Percentiles rank a stretch among this genome's conserved stretches.
phyloP scores from a whole-genome alignment of 768 basidiomycete species.

The Megacollybia marginata region DNA sequence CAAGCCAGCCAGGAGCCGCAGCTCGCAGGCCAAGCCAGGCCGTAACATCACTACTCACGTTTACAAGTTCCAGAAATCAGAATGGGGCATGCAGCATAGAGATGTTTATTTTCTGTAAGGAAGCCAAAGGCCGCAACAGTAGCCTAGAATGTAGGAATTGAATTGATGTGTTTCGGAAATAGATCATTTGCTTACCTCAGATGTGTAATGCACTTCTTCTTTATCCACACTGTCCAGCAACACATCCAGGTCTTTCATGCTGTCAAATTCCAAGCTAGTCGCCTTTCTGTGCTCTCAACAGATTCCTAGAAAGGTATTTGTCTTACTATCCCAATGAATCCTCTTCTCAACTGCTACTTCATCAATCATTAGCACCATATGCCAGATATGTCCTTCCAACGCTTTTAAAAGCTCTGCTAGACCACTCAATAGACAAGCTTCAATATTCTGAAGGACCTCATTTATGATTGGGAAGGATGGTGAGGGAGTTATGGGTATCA shows the following conservation, averaged over 20 bases:
- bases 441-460: neutral
- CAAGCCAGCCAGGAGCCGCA: too few species aligned
- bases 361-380: slow-evolving; percentile 1
- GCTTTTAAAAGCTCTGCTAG: neutral
- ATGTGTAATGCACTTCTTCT: neutral
- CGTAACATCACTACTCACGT: too few species aligned
- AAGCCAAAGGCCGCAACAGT: neutral
- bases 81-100: slow-evolving; percentile 18
- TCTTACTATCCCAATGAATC: slow-evolving; percentile 9
- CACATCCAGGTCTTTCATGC: neutral
- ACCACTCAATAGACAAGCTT: neutral
- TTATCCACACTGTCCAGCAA: neutral
- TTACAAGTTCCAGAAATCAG: slow-evolving; percentile 24
- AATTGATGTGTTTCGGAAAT: slow-evolving; percentile 3
- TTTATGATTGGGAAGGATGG: neutral
- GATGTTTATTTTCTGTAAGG: slow-evolving; percentile 13
- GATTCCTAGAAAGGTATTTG: slow-evolving; percentile 6
- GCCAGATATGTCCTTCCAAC: slow-evolving; percentile 1
- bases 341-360: slow-evolving; percentile 3
- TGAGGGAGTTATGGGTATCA: neutral
- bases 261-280: neutral
- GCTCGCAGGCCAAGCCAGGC: too few species aligned
- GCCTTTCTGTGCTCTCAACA: slow-evolving; percentile 2
- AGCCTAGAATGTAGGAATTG: slow-evolving; percentile 15
- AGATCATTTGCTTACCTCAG: neutral